phyloP scores from a whole-genome alignment of 192 early-diverging fungal species.

The Allomyces macrogynus region DNA sequence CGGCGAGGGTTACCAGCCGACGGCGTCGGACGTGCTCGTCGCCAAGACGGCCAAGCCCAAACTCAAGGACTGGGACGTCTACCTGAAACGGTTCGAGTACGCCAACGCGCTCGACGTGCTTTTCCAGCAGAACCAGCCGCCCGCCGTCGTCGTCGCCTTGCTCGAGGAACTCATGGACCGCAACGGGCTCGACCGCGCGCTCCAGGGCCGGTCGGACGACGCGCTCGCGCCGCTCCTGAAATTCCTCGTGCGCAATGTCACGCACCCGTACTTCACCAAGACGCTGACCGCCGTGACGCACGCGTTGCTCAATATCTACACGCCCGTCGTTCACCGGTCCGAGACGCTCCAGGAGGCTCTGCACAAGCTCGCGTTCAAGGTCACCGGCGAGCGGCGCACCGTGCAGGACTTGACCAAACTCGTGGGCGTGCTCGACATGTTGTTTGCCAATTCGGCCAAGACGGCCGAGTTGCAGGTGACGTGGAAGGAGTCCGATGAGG shows the following conservation, averaged over 20 bases:
- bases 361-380: slow-evolving; percentile 40
- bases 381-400: slow-evolving; percentile 49
- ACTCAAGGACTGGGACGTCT: slow-evolving; percentile 60
- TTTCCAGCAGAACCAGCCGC: slow-evolving; percentile 16
- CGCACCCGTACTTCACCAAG: slow-evolving; percentile 54
- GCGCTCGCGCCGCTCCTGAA: slow-evolving; percentile 60
- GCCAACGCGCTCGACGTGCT: slow-evolving; percentile 72
- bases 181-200: slow-evolving; percentile 51
- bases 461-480: background rate
- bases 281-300: slow-evolving; percentile 59
- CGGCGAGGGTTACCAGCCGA: slow-evolving; percentile 27
- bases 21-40: slow-evolving; percentile 51
- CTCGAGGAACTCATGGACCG: slow-evolving; percentile 80
- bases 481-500: background rate
- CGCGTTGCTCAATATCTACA: slow-evolving; percentile 56
- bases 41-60: slow-evolving; percentile 40
- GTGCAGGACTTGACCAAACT: slow-evolving; percentile 56
- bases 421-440: slow-evolving; percentile 65
- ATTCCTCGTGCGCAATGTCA: slow-evolving; percentile 63
- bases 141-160: slow-evolving; percentile 48
- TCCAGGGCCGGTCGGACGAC: slow-evolving; percentile 72
- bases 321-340: slow-evolving; percentile 55
- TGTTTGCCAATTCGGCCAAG: slow-evolving; percentile 25
- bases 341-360: slow-evolving; percentile 61
- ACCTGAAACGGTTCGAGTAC: slow-evolving; percentile 69